These are phyloP conservation scores for Myxozyma udenii DNA, from an alignment of 805 yeast genomes.

Conservation along the genomic window DNA sequence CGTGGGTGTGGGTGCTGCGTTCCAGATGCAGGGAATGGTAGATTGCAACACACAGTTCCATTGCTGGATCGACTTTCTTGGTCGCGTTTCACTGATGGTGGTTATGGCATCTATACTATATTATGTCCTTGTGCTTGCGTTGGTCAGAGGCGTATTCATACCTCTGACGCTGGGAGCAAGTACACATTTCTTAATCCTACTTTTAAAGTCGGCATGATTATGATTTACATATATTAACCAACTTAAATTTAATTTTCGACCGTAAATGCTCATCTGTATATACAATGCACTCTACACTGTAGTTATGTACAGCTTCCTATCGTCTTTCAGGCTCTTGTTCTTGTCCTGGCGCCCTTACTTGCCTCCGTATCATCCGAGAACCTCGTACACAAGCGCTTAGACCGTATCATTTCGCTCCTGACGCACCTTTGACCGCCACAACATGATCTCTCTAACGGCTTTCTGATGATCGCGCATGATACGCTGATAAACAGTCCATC, in stretches of 20 bases:
- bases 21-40: constrained; percentile 4
- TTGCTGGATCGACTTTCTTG: constrained; percentile 11
- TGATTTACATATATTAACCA: not conserved
- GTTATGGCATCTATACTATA: constrained; percentile 26
- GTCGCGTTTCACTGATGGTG: constrained; percentile 19
- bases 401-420: too few relatives aligned
- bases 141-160: constrained; percentile 12
- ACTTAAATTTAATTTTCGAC: not conserved
- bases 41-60: constrained; percentile 27
- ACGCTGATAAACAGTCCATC: too few relatives aligned
- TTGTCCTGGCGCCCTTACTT: too few relatives aligned
- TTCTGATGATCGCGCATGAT: too few relatives aligned
- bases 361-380: too few relatives aligned
- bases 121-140: constrained; percentile 27
- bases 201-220: not conserved
- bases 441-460: too few relatives aligned
- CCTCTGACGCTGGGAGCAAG: constrained; percentile 27
- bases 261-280: not conserved
- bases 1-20: not conserved
- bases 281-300: not conserved
- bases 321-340: too few relatives aligned
- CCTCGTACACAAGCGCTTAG: too few relatives aligned
- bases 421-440: too few relatives aligned
- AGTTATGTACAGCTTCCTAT: not conserved
- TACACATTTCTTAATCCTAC: constrained; percentile 7